Conservation (phyloP, 148 eudicot species). For the Rhododendron henanense region DNA sequence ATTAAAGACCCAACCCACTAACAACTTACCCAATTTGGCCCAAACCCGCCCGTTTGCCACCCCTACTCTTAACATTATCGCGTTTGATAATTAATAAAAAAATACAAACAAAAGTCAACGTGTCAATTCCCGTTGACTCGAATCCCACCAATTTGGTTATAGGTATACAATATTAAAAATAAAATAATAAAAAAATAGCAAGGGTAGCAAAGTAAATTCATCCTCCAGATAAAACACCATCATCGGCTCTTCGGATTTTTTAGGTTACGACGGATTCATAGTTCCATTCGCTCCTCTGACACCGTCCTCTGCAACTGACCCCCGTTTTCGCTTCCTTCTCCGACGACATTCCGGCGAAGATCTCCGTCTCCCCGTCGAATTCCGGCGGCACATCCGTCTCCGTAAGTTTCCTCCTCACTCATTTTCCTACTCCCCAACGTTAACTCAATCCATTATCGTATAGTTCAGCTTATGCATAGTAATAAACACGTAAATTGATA, state of each 20-base stretch:
- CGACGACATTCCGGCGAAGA: not conserved
- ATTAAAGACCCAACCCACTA: too few relatives aligned
- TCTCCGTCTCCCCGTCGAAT: not conserved
- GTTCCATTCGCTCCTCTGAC: not conserved
- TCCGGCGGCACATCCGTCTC: not conserved
- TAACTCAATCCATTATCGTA: not conserved
- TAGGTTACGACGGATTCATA: not conserved
- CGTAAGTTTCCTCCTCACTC: not conserved
- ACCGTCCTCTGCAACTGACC: not conserved
- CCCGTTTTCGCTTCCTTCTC: not conserved
- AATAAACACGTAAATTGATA: not conserved
- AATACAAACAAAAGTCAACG: too few relatives aligned
- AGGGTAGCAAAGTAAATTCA: not conserved
- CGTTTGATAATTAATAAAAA: too few relatives aligned
- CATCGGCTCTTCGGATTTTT: not conserved
- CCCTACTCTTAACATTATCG: too few relatives aligned
- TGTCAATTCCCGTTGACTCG: too few relatives aligned
- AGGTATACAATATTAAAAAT: too few relatives aligned
- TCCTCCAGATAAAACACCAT: not conserved
- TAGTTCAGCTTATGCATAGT: not conserved
- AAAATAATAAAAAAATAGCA: too few relatives aligned
- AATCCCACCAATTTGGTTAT: not conserved
- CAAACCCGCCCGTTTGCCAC: too few relatives aligned
- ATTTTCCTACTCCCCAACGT: not conserved
- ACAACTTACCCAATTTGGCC: too few relatives aligned